Conservation (phyloP, 371 early-diverging fungal genomes). For the Smittium mucronatum region DNA sequence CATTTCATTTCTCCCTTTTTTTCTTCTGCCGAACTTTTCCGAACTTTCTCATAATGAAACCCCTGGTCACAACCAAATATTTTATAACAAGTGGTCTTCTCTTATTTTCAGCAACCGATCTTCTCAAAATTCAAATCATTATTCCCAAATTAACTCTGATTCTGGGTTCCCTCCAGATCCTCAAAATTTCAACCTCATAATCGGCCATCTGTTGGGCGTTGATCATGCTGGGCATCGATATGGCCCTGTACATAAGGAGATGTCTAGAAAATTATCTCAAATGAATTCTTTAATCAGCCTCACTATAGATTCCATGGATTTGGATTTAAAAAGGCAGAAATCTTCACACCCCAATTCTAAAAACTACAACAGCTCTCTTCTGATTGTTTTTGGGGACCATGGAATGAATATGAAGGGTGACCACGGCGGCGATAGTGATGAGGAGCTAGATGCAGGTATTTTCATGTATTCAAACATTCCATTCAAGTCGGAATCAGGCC, state of each 20-base stretch:
- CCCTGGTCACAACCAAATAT: too few relatives aligned
- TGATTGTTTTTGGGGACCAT: slow-evolving; percentile 96
- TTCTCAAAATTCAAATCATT: background rate
- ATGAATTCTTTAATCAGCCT: slow-evolving; percentile 66
- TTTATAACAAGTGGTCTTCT: slow-evolving; percentile 17
- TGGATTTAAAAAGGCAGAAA: background rate
- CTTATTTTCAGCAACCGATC: slow-evolving; percentile 19
- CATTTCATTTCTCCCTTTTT: slow-evolving; percentile 41
- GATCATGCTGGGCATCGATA: slow-evolving; percentile 94
- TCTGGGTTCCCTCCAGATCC: background rate
- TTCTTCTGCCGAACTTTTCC: slow-evolving; percentile 20
- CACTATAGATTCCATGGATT: slow-evolving; percentile 52
- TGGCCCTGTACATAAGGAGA: slow-evolving; percentile 76
- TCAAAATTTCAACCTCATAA: slow-evolving; percentile 52
- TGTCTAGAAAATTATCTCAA: slow-evolving; percentile 67
- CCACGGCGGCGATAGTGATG: slow-evolving; percentile 91
- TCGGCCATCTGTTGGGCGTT: slow-evolving; percentile 89
- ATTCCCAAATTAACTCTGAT: background rate
- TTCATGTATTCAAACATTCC: slow-evolving; percentile 45
- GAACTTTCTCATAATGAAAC: too few relatives aligned
- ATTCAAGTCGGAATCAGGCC: background rate
- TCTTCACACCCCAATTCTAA: background rate
- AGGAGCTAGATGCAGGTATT: slow-evolving; percentile 75
- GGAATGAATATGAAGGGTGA: slow-evolving; percentile 98
- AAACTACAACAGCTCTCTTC: slow-evolving; percentile 40